Base-by-base conservation (phyloP, 768 basidiomycete species). In the Lanmaoa rubissima region DNA sequence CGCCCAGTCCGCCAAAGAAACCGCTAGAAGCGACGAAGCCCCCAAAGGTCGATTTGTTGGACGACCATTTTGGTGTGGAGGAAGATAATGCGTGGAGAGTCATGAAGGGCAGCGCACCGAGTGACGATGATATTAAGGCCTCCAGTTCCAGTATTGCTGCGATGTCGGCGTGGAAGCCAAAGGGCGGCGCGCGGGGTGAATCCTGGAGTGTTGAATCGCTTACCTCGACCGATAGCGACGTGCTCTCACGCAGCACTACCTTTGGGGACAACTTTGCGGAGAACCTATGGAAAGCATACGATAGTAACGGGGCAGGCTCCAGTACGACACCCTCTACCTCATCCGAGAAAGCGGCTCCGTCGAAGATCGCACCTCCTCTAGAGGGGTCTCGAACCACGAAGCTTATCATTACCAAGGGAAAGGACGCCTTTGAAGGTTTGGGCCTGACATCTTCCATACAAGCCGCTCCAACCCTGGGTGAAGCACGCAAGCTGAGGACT, bases 361-460 rank as follows among this genome's bases (percentile, higher is more conserved):
- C 68, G 24, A 73, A 64, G 45, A 60, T 72, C 19, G 62, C 60
- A 28, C 64, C 67, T 49, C 68, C 54, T 28, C 42, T 43, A 13
- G 72, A 72, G 32, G 72, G 70, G 10, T 72, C 72, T 44, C 70
- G 70, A 45, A 62, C 57, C 24, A 72, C 70, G 10, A 72, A 64
- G 52, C 61, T 73, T 32, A n/a, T 65, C 41, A 57, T 74, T 40
- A 64, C 65, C 51, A 77, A 70, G 51, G 77, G 77, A 19, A 87
- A 80, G 61, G 91, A 93, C 65, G 92, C 91, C 5, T 93, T 93
- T 59, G 88, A 89, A 36, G 90, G 87, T 12, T 73, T 93, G 45
- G 89, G 83, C 9, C 67, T 88, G 21, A 69, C 73, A 55, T 65
- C 72, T 31, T 69, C 78, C n/a, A 63, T 72, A 28, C 77, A 75